Conservation (phyloP, 768 basidiomycete genomes). For the Candolleomyces aberdarensis region DNA sequence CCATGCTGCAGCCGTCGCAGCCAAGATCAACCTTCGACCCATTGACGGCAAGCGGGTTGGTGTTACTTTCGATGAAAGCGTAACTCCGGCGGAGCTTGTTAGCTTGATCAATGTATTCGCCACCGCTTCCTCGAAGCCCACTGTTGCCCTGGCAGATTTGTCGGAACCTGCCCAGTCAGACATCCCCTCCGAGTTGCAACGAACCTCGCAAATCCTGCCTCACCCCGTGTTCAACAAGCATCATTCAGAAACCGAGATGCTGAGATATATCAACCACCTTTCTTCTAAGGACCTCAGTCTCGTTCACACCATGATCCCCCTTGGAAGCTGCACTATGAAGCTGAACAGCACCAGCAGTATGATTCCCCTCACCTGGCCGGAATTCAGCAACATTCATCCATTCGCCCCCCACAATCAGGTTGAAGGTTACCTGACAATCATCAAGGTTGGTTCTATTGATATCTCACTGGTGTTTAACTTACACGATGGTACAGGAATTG, state of each 20-base stretch:
- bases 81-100: constrained; percentile 70
- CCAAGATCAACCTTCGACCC: constrained; percentile 79
- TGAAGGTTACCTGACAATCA: constrained; percentile 77
- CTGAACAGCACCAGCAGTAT: constrained; percentile 98
- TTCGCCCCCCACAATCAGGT: constrained; percentile 91
- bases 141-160: constrained; percentile 46
- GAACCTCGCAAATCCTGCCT: constrained; percentile 68
- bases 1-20: constrained; percentile 62
- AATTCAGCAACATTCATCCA: constrained; percentile 88
- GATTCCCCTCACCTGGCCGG: constrained; percentile 94
- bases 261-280: constrained; percentile 93
- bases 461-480: not conserved
- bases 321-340: constrained; percentile 98
- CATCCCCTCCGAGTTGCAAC: constrained; percentile 55
- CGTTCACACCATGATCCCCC: constrained; percentile 93
- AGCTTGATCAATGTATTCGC: constrained; percentile 81
- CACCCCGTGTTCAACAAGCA: constrained; percentile 95
- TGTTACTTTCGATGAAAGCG: constrained; percentile 90
- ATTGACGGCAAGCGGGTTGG: constrained; percentile 78
- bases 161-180: constrained; percentile 38
- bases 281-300: constrained; percentile 94
- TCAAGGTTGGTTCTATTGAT: constrained; percentile 49
- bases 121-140: constrained; percentile 50
- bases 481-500: constrained; percentile 58
- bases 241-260: constrained; percentile 98